phyloP scores from a whole-genome alignment of 164 flowering plant genomes.

The Akebia trifoliata region DNA sequence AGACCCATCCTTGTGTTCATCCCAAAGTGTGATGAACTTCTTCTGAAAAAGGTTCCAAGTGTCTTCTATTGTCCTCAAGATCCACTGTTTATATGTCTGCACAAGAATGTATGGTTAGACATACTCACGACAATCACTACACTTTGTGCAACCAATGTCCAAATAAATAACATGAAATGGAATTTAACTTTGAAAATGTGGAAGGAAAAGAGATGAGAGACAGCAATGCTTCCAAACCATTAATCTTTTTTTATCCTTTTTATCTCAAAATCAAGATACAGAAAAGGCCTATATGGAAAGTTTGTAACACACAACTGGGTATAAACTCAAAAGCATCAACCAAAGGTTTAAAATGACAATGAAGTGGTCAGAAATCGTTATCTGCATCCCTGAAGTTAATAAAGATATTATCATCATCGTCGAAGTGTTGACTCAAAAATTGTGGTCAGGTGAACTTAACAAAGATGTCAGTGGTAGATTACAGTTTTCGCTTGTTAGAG shows the following conservation, averaged over 20 bases:
- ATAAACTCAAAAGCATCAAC: neutral
- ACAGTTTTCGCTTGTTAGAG: too few species aligned
- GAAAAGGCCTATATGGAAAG: neutral
- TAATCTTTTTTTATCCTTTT: neutral
- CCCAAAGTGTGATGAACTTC: slow-evolving; percentile 75
- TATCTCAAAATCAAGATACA: neutral
- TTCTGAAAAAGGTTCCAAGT: slow-evolving; percentile 82
- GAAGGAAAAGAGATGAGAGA: neutral
- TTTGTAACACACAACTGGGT: neutral
- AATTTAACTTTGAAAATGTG: too few species aligned
- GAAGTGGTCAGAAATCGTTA: neutral
- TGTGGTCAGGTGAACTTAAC: too few species aligned
- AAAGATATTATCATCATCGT: neutral
- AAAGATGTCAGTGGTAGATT: too few species aligned
- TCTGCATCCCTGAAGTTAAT: neutral
- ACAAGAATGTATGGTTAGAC: slow-evolving; percentile 8
- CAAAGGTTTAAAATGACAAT: neutral
- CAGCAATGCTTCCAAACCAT: neutral
- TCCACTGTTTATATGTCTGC: slow-evolving; percentile 79
- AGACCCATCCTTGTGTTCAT: slow-evolving; percentile 61
- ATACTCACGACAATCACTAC: neutral
- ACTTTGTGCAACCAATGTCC: neutral
- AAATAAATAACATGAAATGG: neutral
- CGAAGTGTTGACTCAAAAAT: too few species aligned
- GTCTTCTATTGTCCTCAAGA: slow-evolving; percentile 58